Base-by-base conservation (phyloP, 1,139 yeast genomes). In the Diutina mesorugosa region DNA sequence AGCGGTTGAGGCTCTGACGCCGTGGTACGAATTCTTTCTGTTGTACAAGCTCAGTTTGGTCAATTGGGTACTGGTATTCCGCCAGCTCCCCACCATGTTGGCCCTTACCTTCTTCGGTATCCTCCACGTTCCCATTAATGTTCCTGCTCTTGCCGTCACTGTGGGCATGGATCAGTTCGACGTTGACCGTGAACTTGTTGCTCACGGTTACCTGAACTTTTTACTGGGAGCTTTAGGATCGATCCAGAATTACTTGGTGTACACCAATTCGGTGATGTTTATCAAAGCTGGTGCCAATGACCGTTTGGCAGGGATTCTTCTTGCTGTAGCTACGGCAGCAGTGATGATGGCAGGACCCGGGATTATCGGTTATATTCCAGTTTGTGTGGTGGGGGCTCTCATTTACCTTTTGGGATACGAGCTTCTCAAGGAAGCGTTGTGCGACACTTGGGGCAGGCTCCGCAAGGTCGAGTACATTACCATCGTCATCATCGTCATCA, bases 61-160 rank as follows among this genome's bases (percentile, higher is more conserved):
- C 16, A 83, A 89, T 66, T 88, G 96, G 91, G 66, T 74, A 62
- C 78, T 86, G 45, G 77, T 93, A 46, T 58, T 83, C 2, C 74
- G 79, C 58, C 90, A 91, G 63, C 60, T 90, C 16, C 99, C 99
- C 7, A 87, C 96, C 4, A 93, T 93, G 97, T 73, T 93, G 60
- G 99, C 99, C 0, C 73, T 93, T 61, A 91, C 99, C 0, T 93
- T 93, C 67, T 93, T 93, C 65, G 99, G 99, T 5, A 87, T 93
- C 52, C 72, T 93, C 57, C 99, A 93, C 66, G 99, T 93, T 12
- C 99, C 99, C 5, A 93, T 93, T 61, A 93, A 93, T 67, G 97
- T 93, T 7, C 99, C 99, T 2, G 98, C 99, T 0, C 75, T 93
- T 58, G 97, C 98, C 0, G 95, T 93, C 18, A 87, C 96, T 2